Evolutionary conservation across 768 basidiomycete species (phyloP).

Genomic region (Suillus fuscotomentosus): DNA sequence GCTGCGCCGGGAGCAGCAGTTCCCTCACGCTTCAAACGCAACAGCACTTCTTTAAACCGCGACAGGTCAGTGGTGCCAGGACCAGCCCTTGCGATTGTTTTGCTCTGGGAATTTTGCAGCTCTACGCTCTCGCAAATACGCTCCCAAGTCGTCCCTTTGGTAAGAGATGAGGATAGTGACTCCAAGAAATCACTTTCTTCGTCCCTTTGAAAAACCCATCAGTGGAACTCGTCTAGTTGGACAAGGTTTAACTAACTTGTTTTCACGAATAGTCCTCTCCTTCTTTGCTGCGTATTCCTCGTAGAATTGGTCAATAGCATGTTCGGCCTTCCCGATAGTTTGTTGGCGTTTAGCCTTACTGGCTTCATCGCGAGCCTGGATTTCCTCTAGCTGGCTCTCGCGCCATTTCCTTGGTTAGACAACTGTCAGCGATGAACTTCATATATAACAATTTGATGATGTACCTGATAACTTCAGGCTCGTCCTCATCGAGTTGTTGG

Average conservation of each 20-base stretch:
- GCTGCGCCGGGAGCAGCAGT: slow-evolving; percentile 89
- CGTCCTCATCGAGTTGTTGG: slow-evolving; percentile 70
- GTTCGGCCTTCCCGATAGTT: slow-evolving; percentile 80
- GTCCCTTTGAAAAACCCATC: slow-evolving; percentile 52
- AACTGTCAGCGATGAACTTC: neutral
- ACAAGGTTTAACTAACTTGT: slow-evolving; percentile 62
- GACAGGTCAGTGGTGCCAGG: slow-evolving; percentile 86
- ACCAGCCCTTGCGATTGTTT: slow-evolving; percentile 86
- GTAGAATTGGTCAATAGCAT: slow-evolving; percentile 87
- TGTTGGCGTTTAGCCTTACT: slow-evolving; percentile 78
- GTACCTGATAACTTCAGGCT: slow-evolving; percentile 85
- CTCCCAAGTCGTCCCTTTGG: slow-evolving; percentile 93
- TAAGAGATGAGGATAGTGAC: slow-evolving; percentile 70
- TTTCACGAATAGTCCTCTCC: slow-evolving; percentile 87
- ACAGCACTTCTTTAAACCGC: slow-evolving; percentile 89
- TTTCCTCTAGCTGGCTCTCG: slow-evolving; percentile 81
- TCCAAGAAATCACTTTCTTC: slow-evolving; percentile 80
- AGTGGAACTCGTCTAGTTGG: neutral
- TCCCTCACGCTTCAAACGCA: slow-evolving; percentile 88
- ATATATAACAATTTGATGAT: slow-evolving; percentile 13
- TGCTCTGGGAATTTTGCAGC: slow-evolving; percentile 95
- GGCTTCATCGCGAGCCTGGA: slow-evolving; percentile 77
- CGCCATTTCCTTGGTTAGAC: slow-evolving; percentile 70
- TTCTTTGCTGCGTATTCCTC: slow-evolving; percentile 86
- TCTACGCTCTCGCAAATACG: slow-evolving; percentile 86